Conservation (phyloP, 352 stramenopile genomes). For the Thraustochytrium striatum region DNA sequence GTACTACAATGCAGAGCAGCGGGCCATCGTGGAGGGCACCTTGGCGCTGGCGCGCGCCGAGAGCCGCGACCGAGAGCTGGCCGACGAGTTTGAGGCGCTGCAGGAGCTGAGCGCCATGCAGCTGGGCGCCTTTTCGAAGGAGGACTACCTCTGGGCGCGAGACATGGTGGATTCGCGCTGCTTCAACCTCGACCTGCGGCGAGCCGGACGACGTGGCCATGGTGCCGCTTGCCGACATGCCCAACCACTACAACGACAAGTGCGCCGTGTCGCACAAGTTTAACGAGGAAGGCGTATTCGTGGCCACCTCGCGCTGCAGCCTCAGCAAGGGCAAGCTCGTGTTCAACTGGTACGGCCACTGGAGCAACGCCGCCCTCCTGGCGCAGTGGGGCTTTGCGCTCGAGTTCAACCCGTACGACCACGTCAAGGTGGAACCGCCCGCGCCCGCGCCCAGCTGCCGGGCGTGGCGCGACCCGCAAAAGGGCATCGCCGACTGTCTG, state of each 20-base stretch:
- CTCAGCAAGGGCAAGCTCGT: neutral
- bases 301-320: neutral
- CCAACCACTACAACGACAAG: constrained; percentile 16
- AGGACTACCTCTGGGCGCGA: constrained; percentile 9
- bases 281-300: neutral
- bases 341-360: constrained; percentile 11
- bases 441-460: neutral
- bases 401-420: constrained; percentile 11
- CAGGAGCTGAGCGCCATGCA: neutral
- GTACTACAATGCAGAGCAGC: neutral
- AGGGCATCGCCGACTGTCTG: no score
- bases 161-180: constrained; percentile 21
- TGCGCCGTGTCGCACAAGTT: neutral
- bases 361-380: constrained; percentile 1
- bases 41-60: neutral
- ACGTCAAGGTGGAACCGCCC: neutral
- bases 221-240: constrained; percentile 2
- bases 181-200: neutral
- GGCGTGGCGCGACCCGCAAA: neutral
- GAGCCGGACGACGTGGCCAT: neutral
- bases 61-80: neutral
- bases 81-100: neutral
- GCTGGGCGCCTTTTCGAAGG: neutral
- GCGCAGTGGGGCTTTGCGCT: constrained; percentile 35
- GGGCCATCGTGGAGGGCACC: neutral